Evolutionary conservation across 2,329 filamentous ascomycete species (phyloP).

Genomic region (Teratosphaeria nubilosa): DNA sequence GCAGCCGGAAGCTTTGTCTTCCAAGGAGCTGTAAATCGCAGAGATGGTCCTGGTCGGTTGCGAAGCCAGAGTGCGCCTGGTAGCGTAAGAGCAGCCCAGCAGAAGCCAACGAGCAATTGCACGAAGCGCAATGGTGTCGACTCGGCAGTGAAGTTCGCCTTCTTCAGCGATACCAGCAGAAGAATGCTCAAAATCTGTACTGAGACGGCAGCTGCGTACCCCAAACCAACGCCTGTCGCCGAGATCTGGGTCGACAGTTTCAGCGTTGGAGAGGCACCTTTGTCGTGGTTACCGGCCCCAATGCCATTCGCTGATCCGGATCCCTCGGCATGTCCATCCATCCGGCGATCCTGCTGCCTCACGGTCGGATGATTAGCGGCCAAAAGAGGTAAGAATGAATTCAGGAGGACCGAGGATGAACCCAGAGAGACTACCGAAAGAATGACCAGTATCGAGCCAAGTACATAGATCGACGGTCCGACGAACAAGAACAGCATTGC

Average conservation of each 20-base stretch:
- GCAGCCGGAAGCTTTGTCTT: constrained; percentile 42
- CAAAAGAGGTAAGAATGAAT: constrained; percentile 85
- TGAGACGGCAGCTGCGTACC: constrained; percentile 77
- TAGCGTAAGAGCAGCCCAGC: constrained; percentile 90
- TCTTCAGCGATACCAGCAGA: constrained; percentile 64
- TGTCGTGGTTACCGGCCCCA: background rate
- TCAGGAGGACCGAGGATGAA: constrained; percentile 87
- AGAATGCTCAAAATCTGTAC: constrained; percentile 74
- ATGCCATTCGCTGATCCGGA: background rate
- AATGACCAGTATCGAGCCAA: constrained; percentile 77
- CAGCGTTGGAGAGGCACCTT: constrained; percentile 53
- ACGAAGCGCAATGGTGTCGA: constrained; percentile 80
- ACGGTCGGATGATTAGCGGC: constrained; percentile 68
- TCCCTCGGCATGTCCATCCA: background rate
- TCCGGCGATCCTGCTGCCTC: background rate
- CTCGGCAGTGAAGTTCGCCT: constrained; percentile 58
- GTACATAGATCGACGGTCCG: constrained; percentile 61
- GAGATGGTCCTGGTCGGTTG: constrained; percentile 74
- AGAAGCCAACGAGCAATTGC: constrained; percentile 73
- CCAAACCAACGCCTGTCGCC: constrained; percentile 84
- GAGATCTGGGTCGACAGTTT: constrained; percentile 83
- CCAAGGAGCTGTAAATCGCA: constrained; percentile 21
- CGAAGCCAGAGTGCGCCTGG: constrained; percentile 81
- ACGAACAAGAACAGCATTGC: constrained; percentile 86
- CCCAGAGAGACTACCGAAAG: constrained; percentile 90